Evolutionary conservation across 2,329 filamentous ascomycete species (phyloP), one percentile per base, ranked within the genome.

Genomic region (Fusarium xyrophilum): DNA sequence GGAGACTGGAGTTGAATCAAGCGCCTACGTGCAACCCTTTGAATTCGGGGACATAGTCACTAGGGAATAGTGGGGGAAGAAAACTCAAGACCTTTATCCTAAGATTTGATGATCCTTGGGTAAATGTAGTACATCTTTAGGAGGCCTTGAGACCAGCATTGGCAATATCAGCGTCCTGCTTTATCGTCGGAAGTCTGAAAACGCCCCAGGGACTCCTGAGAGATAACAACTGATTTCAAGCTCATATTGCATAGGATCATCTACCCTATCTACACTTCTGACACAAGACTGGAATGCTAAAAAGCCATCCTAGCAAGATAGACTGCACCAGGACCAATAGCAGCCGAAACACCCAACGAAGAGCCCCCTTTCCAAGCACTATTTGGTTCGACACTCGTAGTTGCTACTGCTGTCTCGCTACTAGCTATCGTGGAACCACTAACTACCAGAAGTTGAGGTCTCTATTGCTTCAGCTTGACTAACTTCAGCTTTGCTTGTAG

Each of bases 201-300:
- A 8, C 15, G 0, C 2, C 3, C 2, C 3, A 9, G 9, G 5
- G 13, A 6, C 12, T 9, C 6, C 17, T 6, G 9, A 11, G 9
- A 35, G 15, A 21, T 14, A 5, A 10, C 14, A 14, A 10, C 2
- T 39, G 13, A 43, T 6, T 0, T 19, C 4, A n/a, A 44, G 1
- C 1, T 13, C 3, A 23, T 6, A 23, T 5, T 3, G 0, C 1
- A 13, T 14, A 7, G 0, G 1, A 2, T 7, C 23, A 7, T 17
- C 15, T 19, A 3, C 0, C 7, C 2, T 23, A 9, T 9, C 17
- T 7, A 1, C 14, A 5, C 0, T 21, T 19, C 5, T 23, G 0
- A 0, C 8, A 25, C 4, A 14, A 2, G 3, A 14, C 6, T 48
- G 2, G 6, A 19, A 12, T 27, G 14, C 7, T 14, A 56, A 11